phyloP scores from a whole-genome alignment of 108 stramenopile species.

The Cyclotella kingstonii region DNA sequence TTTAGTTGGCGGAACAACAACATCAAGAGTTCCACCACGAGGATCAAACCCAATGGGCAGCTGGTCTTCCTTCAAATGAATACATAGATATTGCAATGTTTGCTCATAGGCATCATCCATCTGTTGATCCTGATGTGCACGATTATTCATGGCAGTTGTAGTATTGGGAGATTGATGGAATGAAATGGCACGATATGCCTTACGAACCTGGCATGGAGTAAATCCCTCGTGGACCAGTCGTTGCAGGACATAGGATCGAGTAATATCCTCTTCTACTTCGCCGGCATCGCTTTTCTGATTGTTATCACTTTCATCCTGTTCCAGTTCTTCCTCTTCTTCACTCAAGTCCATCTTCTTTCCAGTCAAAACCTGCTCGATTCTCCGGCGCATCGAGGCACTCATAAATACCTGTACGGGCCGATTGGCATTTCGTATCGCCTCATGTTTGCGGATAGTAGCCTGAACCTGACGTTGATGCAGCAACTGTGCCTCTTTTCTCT shows the following conservation, averaged over 20 bases:
- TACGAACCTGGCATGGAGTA: slow-evolving; percentile 54
- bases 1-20: slow-evolving; percentile 41
- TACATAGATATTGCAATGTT: slow-evolving; percentile 77
- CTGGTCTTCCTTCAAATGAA: slow-evolving; percentile 77
- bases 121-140: slow-evolving; percentile 33
- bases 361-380: slow-evolving; percentile 63
- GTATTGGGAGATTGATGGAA: neutral
- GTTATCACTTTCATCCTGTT: slow-evolving; percentile 45
- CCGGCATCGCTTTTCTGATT: slow-evolving; percentile 24
- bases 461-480: slow-evolving; percentile 48
- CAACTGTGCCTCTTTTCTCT: slow-evolving; percentile 46
- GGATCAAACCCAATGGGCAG: slow-evolving; percentile 88
- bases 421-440: slow-evolving; percentile 79
- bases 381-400: slow-evolving; percentile 55
- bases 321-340: slow-evolving; percentile 21
- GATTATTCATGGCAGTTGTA: neutral
- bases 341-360: slow-evolving; percentile 32
- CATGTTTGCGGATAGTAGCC: slow-evolving; percentile 59
- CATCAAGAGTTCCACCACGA: slow-evolving; percentile 64
- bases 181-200: slow-evolving; percentile 40
- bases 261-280: slow-evolving; percentile 40
- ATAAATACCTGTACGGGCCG: slow-evolving; percentile 71
- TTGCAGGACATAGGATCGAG: slow-evolving; percentile 57
- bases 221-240: slow-evolving; percentile 79
- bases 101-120: slow-evolving; percentile 70